A percentile compares a stretch with the other conserved stretches of the same genome.
phyloP scores from a whole-genome alignment of 805 yeast genomes.

The Scheffersomyces spartinae region DNA sequence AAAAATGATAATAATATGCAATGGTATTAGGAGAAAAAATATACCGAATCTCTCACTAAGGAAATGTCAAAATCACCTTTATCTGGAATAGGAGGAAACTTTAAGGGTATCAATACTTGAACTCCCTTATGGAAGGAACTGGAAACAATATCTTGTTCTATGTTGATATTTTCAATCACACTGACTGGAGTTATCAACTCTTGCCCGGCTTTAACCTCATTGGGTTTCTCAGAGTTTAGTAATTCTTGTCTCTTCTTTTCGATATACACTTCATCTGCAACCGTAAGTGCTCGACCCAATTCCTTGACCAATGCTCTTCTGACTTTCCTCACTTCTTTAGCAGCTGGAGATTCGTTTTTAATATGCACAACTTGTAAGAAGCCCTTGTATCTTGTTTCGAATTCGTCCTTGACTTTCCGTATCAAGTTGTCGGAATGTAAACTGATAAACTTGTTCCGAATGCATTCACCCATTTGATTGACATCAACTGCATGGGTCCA shows the following conservation, averaged over 20 bases:
- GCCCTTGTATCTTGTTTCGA: conserved; percentile 66
- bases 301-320: conserved; percentile 37
- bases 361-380: conserved; percentile 52
- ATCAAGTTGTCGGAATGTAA: conserved; percentile 69
- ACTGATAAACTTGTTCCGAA: conserved; percentile 71
- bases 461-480: conserved; percentile 50
- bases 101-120: conserved; percentile 60
- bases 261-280: conserved; percentile 62
- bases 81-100: conserved; percentile 60
- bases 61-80: conserved; percentile 79
- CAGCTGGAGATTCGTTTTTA: conserved; percentile 40
- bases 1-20: no score
- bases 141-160: no score
- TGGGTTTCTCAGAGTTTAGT: conserved; percentile 40
- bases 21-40: conserved; percentile 49
- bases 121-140: no score
- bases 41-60: conserved; percentile 58
- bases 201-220: conserved; percentile 35
- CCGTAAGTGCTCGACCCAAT: conserved; percentile 44
- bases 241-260: conserved; percentile 55
- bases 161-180: conserved; percentile 29
- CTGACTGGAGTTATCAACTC: conserved; percentile 63
- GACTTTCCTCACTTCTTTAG: conserved; percentile 34
- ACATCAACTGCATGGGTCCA: conserved; percentile 95
- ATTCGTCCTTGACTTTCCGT: conserved; percentile 61